Base-by-base conservation (phyloP, 495 filamentous ascomycete species). In the Bacidia rubella region DNA sequence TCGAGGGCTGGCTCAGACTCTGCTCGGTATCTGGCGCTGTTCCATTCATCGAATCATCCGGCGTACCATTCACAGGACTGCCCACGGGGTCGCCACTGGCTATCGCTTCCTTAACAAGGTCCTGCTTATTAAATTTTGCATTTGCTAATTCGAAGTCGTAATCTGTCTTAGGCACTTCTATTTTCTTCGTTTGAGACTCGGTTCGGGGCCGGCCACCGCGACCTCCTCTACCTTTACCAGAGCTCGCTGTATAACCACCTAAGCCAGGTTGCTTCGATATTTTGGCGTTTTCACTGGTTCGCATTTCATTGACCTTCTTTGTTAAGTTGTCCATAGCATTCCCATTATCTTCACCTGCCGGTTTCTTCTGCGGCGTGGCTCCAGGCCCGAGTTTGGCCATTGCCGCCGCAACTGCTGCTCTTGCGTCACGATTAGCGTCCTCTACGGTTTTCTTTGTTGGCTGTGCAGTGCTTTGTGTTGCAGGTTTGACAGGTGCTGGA, bases 51-150 rank as follows among this genome's bases (percentile, higher is more conserved):
- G 54, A 47, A 3, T 56, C 53, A 11, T 67, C 65, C 38, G 62
- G 62, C 4, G 70, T 53, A 26, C 62, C 62, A 12, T 63, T 58
- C 21, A 70, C 67, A 9, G 66, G 70, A 42, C 85, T 84, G 5
- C 63, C 66, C n/a, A 81, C 57, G 2, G 87, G 83, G 11, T 83
- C 80, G 11, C 86, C 84, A 43, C 73, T 76, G 23, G 86, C 83
- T 65, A 90, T 86, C 4, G 87, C 89, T 64, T 95, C 88, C 68
- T 94, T 95, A 17, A 86, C 84, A 27, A 96, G 67, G 60, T 95
- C 89, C 59, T 95, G 82, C 69, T 99, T 99, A 73, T 93, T 97
- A 72, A 99, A 97, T 65, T 94, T 95, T 15, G 88, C 89, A 62
- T 99, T 99, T 45, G 90, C 77, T 9, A 79, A 79, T 57, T 83